These are phyloP conservation scores for Malbranchea cinnamomea DNA, from an alignment of 2,329 filamentous ascomycete genomes.

Conservation along the genomic window DNA sequence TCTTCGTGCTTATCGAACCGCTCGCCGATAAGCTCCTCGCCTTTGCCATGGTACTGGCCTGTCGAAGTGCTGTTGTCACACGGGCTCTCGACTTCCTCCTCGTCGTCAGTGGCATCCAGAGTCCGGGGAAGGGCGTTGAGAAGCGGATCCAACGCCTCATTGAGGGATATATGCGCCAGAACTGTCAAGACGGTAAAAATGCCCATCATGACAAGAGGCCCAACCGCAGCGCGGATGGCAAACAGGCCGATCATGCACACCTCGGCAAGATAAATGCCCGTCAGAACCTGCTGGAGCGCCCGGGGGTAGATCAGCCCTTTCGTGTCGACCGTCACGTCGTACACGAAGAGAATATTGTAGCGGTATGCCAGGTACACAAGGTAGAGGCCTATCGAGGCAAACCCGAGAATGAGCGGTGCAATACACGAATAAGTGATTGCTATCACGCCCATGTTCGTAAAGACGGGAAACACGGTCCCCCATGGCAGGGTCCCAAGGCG, in stretches of 20 bases:
- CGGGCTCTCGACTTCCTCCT: no score
- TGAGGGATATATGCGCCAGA: constrained; percentile 51
- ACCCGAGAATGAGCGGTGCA: constrained; percentile 68
- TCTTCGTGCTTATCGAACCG: no score
- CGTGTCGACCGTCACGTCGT: constrained; percentile 66
- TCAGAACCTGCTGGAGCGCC: constrained; percentile 69
- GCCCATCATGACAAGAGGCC: constrained; percentile 62
- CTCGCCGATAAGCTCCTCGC: no score
- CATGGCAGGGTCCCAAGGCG: constrained; percentile 61
- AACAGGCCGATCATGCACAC: constrained; percentile 77
- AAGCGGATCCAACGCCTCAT: constrained; percentile 29
- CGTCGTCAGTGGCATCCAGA: constrained; percentile 33
- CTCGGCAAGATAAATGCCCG: constrained; percentile 70
- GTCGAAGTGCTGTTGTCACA: constrained; percentile 1
- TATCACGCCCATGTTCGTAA: constrained; percentile 68
- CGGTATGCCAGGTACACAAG: constrained; percentile 78
- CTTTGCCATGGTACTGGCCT: no score
- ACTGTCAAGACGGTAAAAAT: constrained; percentile 59
- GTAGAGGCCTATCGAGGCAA: constrained; percentile 61
- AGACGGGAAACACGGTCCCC: constrained; percentile 68
- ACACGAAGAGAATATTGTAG: constrained; percentile 82
- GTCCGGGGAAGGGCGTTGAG: constrained; percentile 58
- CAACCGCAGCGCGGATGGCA: constrained; percentile 46
- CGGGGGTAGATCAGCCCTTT: constrained; percentile 79
- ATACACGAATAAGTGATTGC: constrained; percentile 79